Evolutionary conservation across 139 green algal genomes (phyloP).

Genomic region (Closterium sp.): DNA sequence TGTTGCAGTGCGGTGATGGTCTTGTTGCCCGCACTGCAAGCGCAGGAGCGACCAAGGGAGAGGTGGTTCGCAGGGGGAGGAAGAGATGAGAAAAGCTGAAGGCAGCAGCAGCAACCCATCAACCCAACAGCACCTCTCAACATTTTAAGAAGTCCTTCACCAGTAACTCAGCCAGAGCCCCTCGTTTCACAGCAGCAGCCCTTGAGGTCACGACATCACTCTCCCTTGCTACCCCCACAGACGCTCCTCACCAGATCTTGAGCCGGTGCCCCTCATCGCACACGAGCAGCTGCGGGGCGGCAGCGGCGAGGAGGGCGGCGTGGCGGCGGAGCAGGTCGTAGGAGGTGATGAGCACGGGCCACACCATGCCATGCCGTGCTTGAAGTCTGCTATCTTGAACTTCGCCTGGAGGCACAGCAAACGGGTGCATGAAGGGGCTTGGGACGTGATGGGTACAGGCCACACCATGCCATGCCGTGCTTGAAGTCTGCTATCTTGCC

Average conservation of each 20-base stretch:
- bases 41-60: background rate
- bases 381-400: conserved; percentile 61
- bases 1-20: conserved; percentile 30
- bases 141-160: too few relatives aligned
- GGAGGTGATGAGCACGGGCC: conserved; percentile 64
- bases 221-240: background rate
- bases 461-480: conserved; percentile 16
- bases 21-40: conserved; percentile 49
- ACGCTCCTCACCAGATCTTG: conserved; percentile 76
- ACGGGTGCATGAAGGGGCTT: too few relatives aligned
- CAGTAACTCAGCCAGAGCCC: too few relatives aligned
- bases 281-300: conserved; percentile 34
- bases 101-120: too few relatives aligned
- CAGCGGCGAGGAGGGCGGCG: conserved; percentile 36
- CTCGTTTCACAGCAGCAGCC: too few relatives aligned
- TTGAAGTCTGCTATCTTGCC: conserved; percentile 62
- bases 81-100: too few relatives aligned
- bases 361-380: conserved; percentile 19
- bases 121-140: too few relatives aligned
- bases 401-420: too few relatives aligned
- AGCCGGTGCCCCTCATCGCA: conserved; percentile 97
- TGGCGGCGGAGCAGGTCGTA: conserved; percentile 98
- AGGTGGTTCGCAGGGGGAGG: too few relatives aligned
- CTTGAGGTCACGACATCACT: too few relatives aligned
- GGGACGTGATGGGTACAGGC: conserved; percentile 70